phyloP scores from a whole-genome alignment of 257 asterid genomes.

The Leonotis leonurus region DNA sequence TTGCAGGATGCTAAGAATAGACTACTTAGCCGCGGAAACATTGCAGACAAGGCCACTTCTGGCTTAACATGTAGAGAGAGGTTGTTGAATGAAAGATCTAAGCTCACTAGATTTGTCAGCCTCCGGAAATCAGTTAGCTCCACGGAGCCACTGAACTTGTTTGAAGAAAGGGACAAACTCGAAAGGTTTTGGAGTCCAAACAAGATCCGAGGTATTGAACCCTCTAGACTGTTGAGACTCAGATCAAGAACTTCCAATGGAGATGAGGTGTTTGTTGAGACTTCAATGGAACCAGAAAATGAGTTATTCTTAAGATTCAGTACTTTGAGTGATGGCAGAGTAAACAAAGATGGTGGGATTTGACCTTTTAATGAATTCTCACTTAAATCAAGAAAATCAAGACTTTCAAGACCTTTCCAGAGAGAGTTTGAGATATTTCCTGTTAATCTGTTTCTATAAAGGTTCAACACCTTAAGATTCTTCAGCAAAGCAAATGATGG shows the following conservation, averaged over 20 bases:
- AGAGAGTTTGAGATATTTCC: conserved; percentile 27
- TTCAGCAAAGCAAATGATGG: conserved; percentile 38
- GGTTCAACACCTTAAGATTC: conserved; percentile 25
- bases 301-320: conserved; percentile 30
- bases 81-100: conserved; percentile 36
- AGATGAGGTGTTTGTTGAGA: not conserved
- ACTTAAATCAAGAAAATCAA: conserved; percentile 27
- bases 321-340: conserved; percentile 28
- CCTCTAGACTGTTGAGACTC: conserved; percentile 38
- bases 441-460: conserved; percentile 23
- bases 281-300: conserved; percentile 30
- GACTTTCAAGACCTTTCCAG: conserved; percentile 40
- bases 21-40: conserved; percentile 29
- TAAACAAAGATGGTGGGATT: conserved; percentile 38
- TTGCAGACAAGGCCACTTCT: conserved; percentile 2
- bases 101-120: conserved; percentile 13
- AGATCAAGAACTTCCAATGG: conserved; percentile 32
- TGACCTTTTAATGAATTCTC: conserved; percentile 34
- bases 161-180: conserved; percentile 25
- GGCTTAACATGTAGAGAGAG: conserved; percentile 17
- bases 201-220: conserved; percentile 42
- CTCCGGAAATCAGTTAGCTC: conserved; percentile 29
- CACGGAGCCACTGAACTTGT: conserved; percentile 39
- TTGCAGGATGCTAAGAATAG: conserved; percentile 45
- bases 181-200: conserved; percentile 29